These are phyloP conservation scores for Tetracentron sinense DNA, from an alignment of 164 flowering plant genomes.

Conservation along the genomic window DNA sequence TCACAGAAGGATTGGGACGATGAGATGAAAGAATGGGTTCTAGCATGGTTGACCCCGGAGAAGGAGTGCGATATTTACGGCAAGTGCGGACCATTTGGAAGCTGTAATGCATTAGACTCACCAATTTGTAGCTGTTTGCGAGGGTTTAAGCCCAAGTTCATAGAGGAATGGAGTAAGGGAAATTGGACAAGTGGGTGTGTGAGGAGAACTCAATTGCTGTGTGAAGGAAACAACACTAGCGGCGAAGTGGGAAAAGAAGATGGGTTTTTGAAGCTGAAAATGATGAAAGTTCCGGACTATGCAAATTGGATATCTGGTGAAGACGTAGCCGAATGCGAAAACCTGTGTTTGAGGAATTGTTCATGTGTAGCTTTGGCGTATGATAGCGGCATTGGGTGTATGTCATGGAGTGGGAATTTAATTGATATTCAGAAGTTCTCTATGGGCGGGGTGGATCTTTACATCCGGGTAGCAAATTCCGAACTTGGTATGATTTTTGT, in stretches of 20 bases:
- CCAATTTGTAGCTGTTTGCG: slow-evolving; percentile 27
- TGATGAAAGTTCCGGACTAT: slow-evolving; percentile 12
- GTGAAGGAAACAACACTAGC: slow-evolving; percentile 1
- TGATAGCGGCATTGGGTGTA: slow-evolving; percentile 5
- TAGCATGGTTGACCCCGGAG: not conserved
- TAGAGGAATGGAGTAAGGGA: slow-evolving; percentile 7
- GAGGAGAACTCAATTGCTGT: slow-evolving; percentile 13
- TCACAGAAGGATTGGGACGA: slow-evolving; percentile 7
- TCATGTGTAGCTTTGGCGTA: slow-evolving; percentile 11
- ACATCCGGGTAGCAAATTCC: slow-evolving; percentile 5
- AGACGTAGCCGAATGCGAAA: not conserved
- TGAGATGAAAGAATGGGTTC: not conserved
- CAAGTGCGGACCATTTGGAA: no score
- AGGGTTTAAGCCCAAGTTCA: slow-evolving; percentile 13
- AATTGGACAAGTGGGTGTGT: slow-evolving; percentile 19
- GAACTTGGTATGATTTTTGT: slow-evolving; percentile 11
- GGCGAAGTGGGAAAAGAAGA: not conserved
- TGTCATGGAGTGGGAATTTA: slow-evolving; percentile 6
- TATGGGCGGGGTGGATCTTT: not conserved
- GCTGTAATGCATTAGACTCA: slow-evolving; percentile 11
- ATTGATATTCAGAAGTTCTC: slow-evolving; percentile 6
- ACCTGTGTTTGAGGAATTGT: slow-evolving; percentile 14
- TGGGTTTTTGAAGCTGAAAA: slow-evolving; percentile 6
- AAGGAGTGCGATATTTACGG: no score
- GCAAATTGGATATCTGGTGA: not conserved